A percentile compares a stretch with the other conserved stretches of the same genome.
phyloP scores from a whole-genome alignment of 805 yeast species.

The Candida boidinii region DNA sequence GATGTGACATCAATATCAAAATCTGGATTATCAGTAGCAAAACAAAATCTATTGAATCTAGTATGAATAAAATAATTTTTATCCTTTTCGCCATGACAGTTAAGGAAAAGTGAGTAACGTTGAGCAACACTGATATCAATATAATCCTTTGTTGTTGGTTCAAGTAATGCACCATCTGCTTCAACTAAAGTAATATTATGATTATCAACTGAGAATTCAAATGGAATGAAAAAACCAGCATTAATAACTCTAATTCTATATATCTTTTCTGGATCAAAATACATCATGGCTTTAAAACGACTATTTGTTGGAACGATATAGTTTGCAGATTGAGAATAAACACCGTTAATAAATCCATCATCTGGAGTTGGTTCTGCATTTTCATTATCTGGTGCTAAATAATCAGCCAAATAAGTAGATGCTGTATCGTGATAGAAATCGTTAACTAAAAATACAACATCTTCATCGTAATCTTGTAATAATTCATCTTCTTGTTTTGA shows the following conservation, averaged over 20 bases:
- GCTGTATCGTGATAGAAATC: constrained; percentile 41
- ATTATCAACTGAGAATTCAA: constrained; percentile 43
- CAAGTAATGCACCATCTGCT: constrained; percentile 49
- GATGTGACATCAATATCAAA: constrained; percentile 12
- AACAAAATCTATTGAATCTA: constrained; percentile 12
- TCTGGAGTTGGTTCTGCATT: constrained; percentile 18
- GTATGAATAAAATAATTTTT: constrained; percentile 9
- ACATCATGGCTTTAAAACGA: constrained; percentile 5
- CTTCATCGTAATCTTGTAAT: constrained; percentile 37
- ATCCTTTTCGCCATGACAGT: constrained; percentile 3
- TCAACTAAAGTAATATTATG: constrained; percentile 48
- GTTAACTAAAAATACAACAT: constrained; percentile 30
- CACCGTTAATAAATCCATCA: constrained; percentile 16
- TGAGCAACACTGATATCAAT: constrained; percentile 13
- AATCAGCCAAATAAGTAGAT: constrained; percentile 6
- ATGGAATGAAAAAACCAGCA: constrained; percentile 51
- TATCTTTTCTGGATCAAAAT: constrained; percentile 34
- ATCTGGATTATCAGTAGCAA: constrained; percentile 8
- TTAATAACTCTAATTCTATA: constrained; percentile 44
- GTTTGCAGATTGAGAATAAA: constrained; percentile 9
- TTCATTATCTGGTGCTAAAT: constrained; percentile 12
- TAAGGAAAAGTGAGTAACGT: constrained; percentile 13
- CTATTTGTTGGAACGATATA: constrained; percentile 4
- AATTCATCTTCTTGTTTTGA: constrained; percentile 8
- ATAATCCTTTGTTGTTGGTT: constrained; percentile 23